A percentile compares a stretch with the other conserved stretches of the same genome.
These are phyloP conservation scores for Lepidium africanum DNA, from an alignment of 345 rosid species.

Conservation along the genomic window DNA sequence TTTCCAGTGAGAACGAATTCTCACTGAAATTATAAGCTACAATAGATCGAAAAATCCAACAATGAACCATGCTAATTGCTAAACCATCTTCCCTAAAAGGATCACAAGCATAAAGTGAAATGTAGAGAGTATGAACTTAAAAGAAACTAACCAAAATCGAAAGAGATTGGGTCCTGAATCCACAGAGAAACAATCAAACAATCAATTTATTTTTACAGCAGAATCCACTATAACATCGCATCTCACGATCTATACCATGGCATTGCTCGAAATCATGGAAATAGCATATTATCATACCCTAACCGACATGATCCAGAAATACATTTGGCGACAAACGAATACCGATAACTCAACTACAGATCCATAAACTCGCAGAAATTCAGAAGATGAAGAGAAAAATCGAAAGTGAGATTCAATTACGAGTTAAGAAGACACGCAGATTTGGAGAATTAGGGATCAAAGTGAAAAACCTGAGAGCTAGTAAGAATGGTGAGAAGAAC, in stretches of 20 bases:
- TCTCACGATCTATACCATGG: neutral
- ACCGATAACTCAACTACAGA: neutral
- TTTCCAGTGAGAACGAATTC: neutral
- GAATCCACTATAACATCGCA: neutral
- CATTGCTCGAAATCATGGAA: neutral
- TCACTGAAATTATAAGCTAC: neutral
- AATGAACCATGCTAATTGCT: neutral
- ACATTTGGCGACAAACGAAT: neutral
- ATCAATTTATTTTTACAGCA: neutral
- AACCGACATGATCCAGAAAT: neutral
- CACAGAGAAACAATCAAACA: neutral
- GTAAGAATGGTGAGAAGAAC: conserved; percentile 53
- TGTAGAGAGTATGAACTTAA: neutral
- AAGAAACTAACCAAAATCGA: neutral
- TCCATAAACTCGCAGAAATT: neutral
- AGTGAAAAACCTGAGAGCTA: conserved; percentile 49
- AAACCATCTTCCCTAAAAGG: neutral
- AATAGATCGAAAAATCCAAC: neutral
- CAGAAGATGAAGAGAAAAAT: neutral
- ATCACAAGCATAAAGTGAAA: neutral
- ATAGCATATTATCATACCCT: neutral
- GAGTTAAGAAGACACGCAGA: neutral
- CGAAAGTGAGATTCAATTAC: neutral
- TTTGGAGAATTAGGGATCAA: neutral
- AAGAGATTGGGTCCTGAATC: neutral